Percentiles rank a stretch among this genome's conserved stretches.
phyloP scores from a whole-genome alignment of 2,329 filamentous ascomycete genomes.

The Colletotrichum sp. region DNA sequence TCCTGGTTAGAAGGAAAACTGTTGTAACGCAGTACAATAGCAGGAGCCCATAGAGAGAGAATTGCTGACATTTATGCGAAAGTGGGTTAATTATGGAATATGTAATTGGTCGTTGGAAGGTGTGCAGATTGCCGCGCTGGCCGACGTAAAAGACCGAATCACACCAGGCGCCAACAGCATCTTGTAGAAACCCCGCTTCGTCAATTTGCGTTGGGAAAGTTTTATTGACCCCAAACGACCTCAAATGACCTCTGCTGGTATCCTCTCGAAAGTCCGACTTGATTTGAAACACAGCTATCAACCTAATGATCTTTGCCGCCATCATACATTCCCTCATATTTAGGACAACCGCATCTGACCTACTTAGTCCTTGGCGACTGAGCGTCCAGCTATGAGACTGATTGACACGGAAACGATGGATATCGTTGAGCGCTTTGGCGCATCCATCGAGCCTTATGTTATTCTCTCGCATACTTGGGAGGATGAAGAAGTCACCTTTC shows the following conservation, averaged over 20 bases:
- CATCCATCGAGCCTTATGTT: not conserved
- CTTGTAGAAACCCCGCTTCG: not conserved
- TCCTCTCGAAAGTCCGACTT: not conserved
- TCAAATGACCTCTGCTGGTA: not conserved
- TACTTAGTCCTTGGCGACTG: not conserved
- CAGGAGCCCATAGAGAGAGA: not conserved
- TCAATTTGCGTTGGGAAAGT: not conserved
- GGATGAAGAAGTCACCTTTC: not conserved
- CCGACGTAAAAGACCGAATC: not conserved
- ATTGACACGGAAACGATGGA: not conserved
- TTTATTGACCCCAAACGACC: not conserved
- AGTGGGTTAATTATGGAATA: not conserved
- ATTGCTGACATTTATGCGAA: not conserved
- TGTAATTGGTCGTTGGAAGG: not conserved
- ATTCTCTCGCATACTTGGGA: not conserved
- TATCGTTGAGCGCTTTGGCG: not conserved
- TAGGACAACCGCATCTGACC: not conserved
- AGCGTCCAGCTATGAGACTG: not conserved
- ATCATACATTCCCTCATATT: not conserved
- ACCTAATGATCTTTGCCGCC: not conserved
- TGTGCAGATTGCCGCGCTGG: not conserved
- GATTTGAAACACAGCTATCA: not conserved
- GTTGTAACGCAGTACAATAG: too few relatives aligned
- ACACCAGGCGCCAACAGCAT: not conserved
- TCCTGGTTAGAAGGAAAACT: not conserved